Percentiles rank a stretch among this genome's conserved stretches.
These are phyloP conservation scores for Pseudogymnoascus sp. DNA, from an alignment of 2,329 filamentous ascomycete species.

Conservation along the genomic window DNA sequence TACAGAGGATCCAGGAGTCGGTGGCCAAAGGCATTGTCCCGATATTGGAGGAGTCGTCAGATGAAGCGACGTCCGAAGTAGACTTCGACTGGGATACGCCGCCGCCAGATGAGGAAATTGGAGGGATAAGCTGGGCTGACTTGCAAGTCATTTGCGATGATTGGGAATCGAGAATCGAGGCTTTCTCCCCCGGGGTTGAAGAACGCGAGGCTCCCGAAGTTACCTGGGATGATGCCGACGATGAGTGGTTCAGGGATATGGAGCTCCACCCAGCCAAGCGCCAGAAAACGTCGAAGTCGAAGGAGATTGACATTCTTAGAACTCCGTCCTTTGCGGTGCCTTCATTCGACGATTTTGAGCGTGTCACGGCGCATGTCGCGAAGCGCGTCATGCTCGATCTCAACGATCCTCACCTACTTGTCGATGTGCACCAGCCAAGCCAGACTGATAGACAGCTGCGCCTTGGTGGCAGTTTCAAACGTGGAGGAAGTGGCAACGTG, in stretches of 20 bases:
- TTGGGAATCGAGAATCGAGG: conserved; percentile 58
- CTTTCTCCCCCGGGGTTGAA: conserved; percentile 16
- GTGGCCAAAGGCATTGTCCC: conserved; percentile 41
- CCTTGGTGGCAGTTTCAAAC: conserved; percentile 46
- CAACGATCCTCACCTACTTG: conserved; percentile 77
- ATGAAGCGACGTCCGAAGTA: conserved; percentile 36
- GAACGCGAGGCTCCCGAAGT: conserved; percentile 23
- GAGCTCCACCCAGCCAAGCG: conserved; percentile 49
- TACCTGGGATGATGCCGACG: conserved; percentile 37
- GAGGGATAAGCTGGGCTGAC: conserved; percentile 69
- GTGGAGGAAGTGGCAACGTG: conserved; percentile 59
- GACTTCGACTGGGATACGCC: conserved; percentile 45
- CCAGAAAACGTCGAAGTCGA: conserved; percentile 42
- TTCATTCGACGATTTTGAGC: conserved; percentile 73
- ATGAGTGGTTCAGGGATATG: conserved; percentile 57
- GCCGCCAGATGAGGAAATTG: conserved; percentile 51
- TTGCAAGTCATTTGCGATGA: conserved; percentile 80
- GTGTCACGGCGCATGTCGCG: conserved; percentile 60
- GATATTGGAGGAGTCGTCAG: conserved; percentile 31
- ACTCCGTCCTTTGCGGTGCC: conserved; percentile 55
- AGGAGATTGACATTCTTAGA: conserved; percentile 50
- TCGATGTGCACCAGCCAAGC: conserved; percentile 66
- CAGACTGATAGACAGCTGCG: conserved; percentile 48
- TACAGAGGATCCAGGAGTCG: conserved; percentile 46
- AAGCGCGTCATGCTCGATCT: conserved; percentile 77